Evolutionary conservation across 164 flowering plant genomes (phyloP).

Genomic region (Magnolia sinica): DNA sequence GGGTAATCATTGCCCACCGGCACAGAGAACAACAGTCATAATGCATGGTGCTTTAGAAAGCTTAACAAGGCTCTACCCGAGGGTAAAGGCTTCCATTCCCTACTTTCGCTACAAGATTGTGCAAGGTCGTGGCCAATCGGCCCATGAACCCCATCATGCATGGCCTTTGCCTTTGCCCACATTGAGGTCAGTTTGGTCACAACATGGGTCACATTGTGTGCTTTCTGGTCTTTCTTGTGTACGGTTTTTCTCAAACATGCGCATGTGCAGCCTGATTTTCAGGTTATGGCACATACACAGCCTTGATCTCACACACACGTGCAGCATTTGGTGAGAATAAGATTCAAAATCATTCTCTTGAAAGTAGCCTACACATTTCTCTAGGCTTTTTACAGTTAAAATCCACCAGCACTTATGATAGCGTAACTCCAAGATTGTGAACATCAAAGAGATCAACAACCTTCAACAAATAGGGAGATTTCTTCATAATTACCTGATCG

Average conservation of each 20-base stretch:
- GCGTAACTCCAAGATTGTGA: not conserved
- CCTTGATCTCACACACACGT: too few relatives aligned
- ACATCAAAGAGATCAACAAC: not conserved
- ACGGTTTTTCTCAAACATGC: too few relatives aligned
- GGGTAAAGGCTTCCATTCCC: not conserved
- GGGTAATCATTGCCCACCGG: not conserved
- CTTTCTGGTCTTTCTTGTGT: not conserved
- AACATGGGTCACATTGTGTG: not conserved
- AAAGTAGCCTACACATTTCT: too few relatives aligned
- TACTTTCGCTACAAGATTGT: not conserved
- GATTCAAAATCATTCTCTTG: too few relatives aligned
- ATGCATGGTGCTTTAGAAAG: not conserved
- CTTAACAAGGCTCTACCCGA: not conserved
- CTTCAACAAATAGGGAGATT: not conserved
- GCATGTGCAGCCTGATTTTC: too few relatives aligned
- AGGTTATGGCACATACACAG: too few relatives aligned
- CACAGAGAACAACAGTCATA: not conserved
- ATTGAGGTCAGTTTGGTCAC: not conserved
- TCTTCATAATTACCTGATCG: conserved; percentile 20
- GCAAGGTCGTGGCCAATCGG: not conserved
- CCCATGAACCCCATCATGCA: not conserved
- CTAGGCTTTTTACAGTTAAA: too few relatives aligned
- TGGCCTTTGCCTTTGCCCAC: not conserved
- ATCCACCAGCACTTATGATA: not conserved
- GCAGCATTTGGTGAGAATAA: too few relatives aligned